Conservation (phyloP, 2,329 filamentous ascomycete species). For the Pseudogymnoascus sp. region DNA sequence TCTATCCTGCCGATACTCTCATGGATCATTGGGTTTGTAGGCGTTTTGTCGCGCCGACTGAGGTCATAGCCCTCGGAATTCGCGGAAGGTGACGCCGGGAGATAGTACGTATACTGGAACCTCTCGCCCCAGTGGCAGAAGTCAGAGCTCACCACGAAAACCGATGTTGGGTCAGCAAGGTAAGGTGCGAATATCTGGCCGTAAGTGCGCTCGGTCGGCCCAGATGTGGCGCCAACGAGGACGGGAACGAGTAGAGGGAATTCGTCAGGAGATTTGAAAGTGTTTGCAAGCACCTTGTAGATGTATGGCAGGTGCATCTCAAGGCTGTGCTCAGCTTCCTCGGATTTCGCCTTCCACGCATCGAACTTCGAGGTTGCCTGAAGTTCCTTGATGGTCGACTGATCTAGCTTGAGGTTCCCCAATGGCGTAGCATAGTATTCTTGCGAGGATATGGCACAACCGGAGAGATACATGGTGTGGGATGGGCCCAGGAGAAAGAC, state of each 20-base stretch:
- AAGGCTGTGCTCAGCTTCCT: slow-evolving; percentile 82
- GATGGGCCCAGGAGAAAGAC: slow-evolving; percentile 91
- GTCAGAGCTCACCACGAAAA: slow-evolving; percentile 86
- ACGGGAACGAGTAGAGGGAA: slow-evolving; percentile 78
- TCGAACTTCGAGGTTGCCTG: slow-evolving; percentile 48
- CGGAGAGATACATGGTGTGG: slow-evolving; percentile 73
- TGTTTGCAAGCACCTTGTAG: slow-evolving; percentile 61
- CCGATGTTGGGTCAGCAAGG: slow-evolving; percentile 64
- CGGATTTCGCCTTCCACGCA: slow-evolving; percentile 56
- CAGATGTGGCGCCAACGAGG: slow-evolving; percentile 69
- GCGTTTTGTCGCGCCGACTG: slow-evolving; percentile 27
- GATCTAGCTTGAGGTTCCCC: slow-evolving; percentile 61
- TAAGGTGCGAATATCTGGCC: slow-evolving; percentile 71
- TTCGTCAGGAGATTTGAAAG: slow-evolving; percentile 40
- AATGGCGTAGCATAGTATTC: slow-evolving; percentile 66
- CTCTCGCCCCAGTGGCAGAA: slow-evolving; percentile 92
- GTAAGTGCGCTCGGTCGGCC: slow-evolving; percentile 56
- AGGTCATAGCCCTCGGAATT: slow-evolving; percentile 30
- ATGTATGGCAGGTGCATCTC: slow-evolving; percentile 97
- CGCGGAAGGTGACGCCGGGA: slow-evolving; percentile 36
- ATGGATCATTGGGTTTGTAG: slow-evolving; percentile 54
- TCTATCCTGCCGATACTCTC: slow-evolving; percentile 80
- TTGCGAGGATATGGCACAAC: slow-evolving; percentile 69
- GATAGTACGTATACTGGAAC: slow-evolving; percentile 79
- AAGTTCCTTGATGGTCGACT: slow-evolving; percentile 43